Percentiles rank a stretch among this genome's conserved stretches.
These are phyloP conservation scores for Neopestalotiopsis sp. DNA, from an alignment of 2,329 filamentous ascomycete species.

Conservation along the genomic window DNA sequence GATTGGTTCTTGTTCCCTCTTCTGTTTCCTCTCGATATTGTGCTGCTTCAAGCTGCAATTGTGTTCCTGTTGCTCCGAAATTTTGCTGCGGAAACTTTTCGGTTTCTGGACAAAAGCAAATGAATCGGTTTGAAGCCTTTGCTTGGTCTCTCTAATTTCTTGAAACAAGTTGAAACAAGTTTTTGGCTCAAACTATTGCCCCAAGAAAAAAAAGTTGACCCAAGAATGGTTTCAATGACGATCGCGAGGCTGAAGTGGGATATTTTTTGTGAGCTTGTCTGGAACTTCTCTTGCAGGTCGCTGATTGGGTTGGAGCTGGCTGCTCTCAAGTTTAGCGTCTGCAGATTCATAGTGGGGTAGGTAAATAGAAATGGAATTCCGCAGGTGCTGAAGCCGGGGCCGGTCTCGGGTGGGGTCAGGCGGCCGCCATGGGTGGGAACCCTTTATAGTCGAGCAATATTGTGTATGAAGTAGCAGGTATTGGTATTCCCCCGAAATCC, in stretches of 20 bases:
- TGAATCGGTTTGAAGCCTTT: no score
- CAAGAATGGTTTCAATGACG: constrained; percentile 5
- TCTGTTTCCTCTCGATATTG: no score
- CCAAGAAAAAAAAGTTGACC: background rate
- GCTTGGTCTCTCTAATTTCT: no score
- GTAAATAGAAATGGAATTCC: background rate
- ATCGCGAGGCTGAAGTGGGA: constrained; percentile 26
- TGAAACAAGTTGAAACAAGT: no score
- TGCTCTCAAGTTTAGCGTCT: background rate
- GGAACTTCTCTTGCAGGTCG: constrained; percentile 18
- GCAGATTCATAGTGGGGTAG: background rate
- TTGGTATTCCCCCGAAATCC: background rate
- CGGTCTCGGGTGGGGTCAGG: background rate
- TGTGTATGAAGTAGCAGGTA: background rate
- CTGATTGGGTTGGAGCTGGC: background rate
- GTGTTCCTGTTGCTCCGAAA: no score
- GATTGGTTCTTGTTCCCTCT: background rate
- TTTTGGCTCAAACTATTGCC: no score
- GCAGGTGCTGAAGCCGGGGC: background rate
- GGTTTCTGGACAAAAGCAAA: no score
- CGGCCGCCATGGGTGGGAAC: no score
- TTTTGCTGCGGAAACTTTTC: no score
- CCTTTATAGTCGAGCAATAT: no score
- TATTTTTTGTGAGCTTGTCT: constrained; percentile 30
- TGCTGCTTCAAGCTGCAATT: no score